These are phyloP conservation scores for Aspergillus bertholletiae DNA, from an alignment of 495 filamentous ascomycete species.

Conservation along the genomic window DNA sequence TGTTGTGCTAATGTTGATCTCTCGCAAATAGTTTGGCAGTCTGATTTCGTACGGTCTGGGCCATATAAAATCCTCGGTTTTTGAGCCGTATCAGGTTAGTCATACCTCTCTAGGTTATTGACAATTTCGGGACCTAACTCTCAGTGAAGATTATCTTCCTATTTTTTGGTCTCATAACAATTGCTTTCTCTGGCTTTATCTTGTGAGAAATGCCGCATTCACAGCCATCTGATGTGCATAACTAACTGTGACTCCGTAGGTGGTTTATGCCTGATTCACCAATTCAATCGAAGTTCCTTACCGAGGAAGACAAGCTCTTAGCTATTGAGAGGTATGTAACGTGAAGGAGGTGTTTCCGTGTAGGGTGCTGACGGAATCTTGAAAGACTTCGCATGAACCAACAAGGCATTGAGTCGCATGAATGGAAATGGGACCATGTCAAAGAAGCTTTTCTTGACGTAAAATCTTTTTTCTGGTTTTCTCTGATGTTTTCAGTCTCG, in stretches of 20 bases:
- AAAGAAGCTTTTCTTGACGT: conserved; percentile 57
- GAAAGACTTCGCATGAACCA: conserved; percentile 59
- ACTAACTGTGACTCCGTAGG: conserved; percentile 16
- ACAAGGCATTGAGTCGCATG: conserved; percentile 53
- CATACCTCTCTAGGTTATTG: background rate
- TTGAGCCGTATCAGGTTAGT: conserved; percentile 53
- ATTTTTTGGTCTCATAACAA: conserved; percentile 51
- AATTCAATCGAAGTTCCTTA: conserved; percentile 55
- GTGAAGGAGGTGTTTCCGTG: background rate
- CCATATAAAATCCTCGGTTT: conserved; percentile 48
- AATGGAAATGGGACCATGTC: conserved; percentile 63
- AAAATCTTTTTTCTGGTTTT: conserved; percentile 68
- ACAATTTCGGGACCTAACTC: conserved; percentile 3
- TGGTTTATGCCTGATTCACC: conserved; percentile 59
- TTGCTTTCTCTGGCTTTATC: conserved; percentile 44
- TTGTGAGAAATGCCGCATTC: conserved; percentile 21
- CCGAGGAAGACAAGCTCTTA: conserved; percentile 55
- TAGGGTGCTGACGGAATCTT: background rate
- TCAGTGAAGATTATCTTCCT: conserved; percentile 48
- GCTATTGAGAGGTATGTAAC: conserved; percentile 51
- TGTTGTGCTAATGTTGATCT: background rate
- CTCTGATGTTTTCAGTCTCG: conserved; percentile 51
- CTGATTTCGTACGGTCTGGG: conserved; percentile 58
- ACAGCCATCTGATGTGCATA: background rate
- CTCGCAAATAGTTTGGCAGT: conserved; percentile 31